Evolutionary conservation across 2,329 filamentous ascomycete genomes (phyloP).

Genomic region (Graphilbum fragrans): DNA sequence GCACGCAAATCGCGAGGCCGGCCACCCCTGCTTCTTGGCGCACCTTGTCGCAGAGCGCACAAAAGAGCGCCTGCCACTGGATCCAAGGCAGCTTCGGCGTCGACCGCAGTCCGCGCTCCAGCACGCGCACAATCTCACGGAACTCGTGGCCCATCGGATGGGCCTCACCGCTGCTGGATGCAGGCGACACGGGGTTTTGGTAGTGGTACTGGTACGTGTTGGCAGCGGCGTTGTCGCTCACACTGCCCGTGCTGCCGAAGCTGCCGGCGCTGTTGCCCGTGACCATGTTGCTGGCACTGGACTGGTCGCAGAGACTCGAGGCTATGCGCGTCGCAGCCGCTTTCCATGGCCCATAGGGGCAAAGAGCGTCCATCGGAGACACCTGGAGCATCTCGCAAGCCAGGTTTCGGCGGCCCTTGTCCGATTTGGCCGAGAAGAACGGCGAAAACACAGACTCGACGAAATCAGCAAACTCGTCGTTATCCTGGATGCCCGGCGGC

Average conservation of each 20-base stretch:
- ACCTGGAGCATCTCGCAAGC: constrained; percentile 38
- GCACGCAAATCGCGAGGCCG: constrained; percentile 50
- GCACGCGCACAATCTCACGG: constrained; percentile 53
- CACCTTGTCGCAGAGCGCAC: constrained; percentile 41
- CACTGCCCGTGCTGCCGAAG: background rate
- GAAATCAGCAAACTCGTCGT: constrained; percentile 31
- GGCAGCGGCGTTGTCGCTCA: background rate
- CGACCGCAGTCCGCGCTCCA: constrained; percentile 46
- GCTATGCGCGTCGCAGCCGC: constrained; percentile 34
- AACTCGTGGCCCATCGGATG: constrained; percentile 54
- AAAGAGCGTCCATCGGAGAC: constrained; percentile 29
- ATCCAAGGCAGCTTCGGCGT: constrained; percentile 33
- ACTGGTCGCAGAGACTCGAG: constrained; percentile 24
- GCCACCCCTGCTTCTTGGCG: constrained; percentile 54
- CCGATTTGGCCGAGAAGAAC: constrained; percentile 41
- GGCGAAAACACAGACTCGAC: constrained; percentile 41
- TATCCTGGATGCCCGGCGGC: constrained; percentile 33
- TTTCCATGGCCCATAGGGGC: constrained; percentile 38
- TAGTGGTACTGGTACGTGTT: background rate
- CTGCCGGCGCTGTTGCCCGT: background rate
- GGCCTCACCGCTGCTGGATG: constrained; percentile 14
- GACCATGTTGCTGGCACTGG: background rate
- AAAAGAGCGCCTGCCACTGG: constrained; percentile 43
- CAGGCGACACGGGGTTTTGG: constrained; percentile 5
- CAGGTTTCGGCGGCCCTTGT: constrained; percentile 30